Base-by-base conservation (phyloP, 2,329 filamentous ascomycete species). In the Aspergillus candidus region DNA sequence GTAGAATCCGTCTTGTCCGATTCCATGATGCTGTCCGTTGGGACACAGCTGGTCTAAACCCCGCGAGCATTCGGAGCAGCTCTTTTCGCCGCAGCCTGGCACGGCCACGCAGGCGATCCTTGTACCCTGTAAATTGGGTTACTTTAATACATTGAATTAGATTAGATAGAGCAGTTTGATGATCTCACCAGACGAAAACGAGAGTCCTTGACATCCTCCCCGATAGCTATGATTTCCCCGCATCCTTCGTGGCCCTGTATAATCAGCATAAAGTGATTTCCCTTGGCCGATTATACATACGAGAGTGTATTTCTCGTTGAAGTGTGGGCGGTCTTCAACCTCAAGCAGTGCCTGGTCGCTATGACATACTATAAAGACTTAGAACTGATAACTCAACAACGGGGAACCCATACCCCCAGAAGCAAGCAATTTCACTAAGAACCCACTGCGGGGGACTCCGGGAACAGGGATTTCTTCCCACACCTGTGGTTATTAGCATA, bases 1-100 rank as follows among this genome's bases (percentile, higher is more conserved):
- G 35, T 67, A 70, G 32, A 69, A 70, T 0, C 70, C 70, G 27
- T 72, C 65, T 38, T 71, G 67, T 0, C 70, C 70, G 14, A 73
- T 70, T 0, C 70, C 70, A 1, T 70, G 70, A 46, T 72, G 69
- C 35, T 66, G 63, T 0, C 67, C 46, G 11, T 6, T 11, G 0
- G 51, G 44, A 27, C 51, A 53, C 3, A 53, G 41, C 40, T 71
- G 67, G 3, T 60, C 45, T 1, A 72, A 47, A 32, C 68, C 65
- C 1, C 65, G 59, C 3, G 62, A 66, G 38, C 70, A 73, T 44
- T 72, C 68, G 0, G 59, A 40, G 49, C 67, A 71, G 14, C 52
- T 50, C 3, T 43, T 27, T 4, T 45, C 22, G 4, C 60, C 60
- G 43, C 68, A 70, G 8, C 66, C 47, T 18, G 43, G 47, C 7